Percentiles rank a stretch among this genome's conserved stretches.
phyloP scores from a whole-genome alignment of 2,329 filamentous ascomycete genomes.

The Verticillium isaacii region DNA sequence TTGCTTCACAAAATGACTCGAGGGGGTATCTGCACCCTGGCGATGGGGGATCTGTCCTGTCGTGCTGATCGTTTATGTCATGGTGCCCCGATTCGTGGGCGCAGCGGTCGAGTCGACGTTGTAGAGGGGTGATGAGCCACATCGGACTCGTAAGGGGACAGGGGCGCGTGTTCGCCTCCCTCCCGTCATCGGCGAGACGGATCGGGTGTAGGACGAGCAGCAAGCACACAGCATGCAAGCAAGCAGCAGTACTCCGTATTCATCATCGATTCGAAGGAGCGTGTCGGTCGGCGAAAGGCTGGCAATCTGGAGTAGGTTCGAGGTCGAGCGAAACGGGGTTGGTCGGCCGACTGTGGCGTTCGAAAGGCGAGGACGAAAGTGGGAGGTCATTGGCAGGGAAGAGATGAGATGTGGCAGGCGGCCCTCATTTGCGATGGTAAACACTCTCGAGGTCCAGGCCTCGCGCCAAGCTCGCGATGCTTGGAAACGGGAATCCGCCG shows the following conservation, averaged over 20 bases:
- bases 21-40: neutral
- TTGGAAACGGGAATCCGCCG: neutral
- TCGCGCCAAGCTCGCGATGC: neutral
- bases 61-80: neutral
- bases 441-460: neutral
- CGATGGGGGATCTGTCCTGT: neutral
- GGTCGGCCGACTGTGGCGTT: neutral
- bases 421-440: neutral
- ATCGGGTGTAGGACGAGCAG: neutral
- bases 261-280: neutral
- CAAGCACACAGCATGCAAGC: too few relatives aligned
- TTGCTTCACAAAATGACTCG: neutral
- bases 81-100: neutral
- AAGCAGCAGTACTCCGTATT: too few relatives aligned
- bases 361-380: neutral
- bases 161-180: neutral
- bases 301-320: neutral
- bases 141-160: neutral
- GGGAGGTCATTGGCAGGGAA: neutral
- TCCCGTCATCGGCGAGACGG: neutral
- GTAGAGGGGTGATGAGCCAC: neutral
- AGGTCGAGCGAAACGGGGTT: neutral
- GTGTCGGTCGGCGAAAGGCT: neutral
- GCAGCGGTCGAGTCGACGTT: neutral
- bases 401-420: neutral